phyloP scores from a whole-genome alignment of 257 asterid species.

The Solanum megistacrolobum region DNA sequence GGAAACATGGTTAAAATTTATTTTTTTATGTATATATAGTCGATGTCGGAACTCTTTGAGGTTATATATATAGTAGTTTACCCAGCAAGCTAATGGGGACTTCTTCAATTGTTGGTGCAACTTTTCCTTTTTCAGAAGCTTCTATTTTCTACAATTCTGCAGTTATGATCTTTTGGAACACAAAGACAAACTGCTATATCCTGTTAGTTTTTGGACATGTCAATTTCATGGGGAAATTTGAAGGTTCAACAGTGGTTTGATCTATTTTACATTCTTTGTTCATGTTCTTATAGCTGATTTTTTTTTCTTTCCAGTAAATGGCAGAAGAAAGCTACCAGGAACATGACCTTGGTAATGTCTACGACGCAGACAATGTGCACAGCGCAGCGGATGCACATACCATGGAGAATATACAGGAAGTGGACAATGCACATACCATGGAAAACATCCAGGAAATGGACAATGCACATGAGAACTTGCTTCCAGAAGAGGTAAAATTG shows the following conservation, averaged over 20 bases:
- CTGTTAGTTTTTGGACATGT: background rate
- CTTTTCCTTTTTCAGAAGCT: background rate
- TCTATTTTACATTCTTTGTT: background rate
- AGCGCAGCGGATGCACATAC: background rate
- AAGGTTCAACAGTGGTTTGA: background rate
- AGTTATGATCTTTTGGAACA: background rate
- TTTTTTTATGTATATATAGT: background rate
- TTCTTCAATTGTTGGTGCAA: background rate
- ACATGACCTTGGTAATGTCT: conserved; percentile 9
- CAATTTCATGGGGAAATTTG: background rate
- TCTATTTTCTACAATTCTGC: background rate
- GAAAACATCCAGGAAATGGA: conserved; percentile 16
- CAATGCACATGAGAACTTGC: conserved; percentile 18
- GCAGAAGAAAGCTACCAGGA: conserved; percentile 30
- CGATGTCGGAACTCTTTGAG: background rate
- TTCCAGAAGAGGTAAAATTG: conserved; percentile 18
- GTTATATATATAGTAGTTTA: background rate
- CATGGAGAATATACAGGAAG: conserved; percentile 9
- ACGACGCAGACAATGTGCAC: conserved; percentile 2
- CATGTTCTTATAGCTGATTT: background rate
- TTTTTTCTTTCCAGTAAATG: conserved; percentile 20
- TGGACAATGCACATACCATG: conserved; percentile 1
- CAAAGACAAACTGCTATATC: background rate
- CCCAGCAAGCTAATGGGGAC: background rate
- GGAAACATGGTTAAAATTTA: background rate